Evolutionary conservation across 2,329 filamentous ascomycete genomes (phyloP), one percentile per base, ranked within the genome.

Genomic region (Iodosphaeria phyllophila): DNA sequence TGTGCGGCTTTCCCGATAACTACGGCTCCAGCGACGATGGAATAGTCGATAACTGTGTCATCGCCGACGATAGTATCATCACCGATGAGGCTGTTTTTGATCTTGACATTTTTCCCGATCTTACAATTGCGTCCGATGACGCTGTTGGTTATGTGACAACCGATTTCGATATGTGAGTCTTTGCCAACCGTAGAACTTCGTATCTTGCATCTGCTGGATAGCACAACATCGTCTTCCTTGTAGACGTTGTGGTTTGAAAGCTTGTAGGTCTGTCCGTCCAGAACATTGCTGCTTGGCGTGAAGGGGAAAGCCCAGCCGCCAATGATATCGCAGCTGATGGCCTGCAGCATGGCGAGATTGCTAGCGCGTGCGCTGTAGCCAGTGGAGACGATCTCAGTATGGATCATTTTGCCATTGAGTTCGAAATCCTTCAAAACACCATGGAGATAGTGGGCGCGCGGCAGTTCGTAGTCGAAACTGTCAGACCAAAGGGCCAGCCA

Each of bases 381-480:
- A 25, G 83, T 68, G 18, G 71, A 65, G 22, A 91, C 58, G 34
- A 95, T 74, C 39, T 95, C 77, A 3, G 82, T 76, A 46, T 93
- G 83, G 26, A 98, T 80, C n/a, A 82, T 83, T 55, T 95, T 92
- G 30, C 84, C 84, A 47, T 95, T 95, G 28, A 95, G 59, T 45
- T 98, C 89, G 56, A 82, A 92, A 46, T 98, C 89, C 53, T 93
- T 93, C 27, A 98, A 56, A 2, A 95, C 83, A 30, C 84, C 84
- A 44, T 84, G 79, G 18, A 98, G 52, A 40, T 92, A 93, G 40
- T 92, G 82, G 39, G 74, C 75, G 27, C 84, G 68, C 2, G 86
- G 82, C 6, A 83, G 64, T 46, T 93, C 83, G 47, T 92, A 95
- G 47, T 98, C 86, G 40, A 95, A 98, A 43, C 84, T 92, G 51